Evolutionary conservation across 1,139 yeast genomes (phyloP), one percentile per base, ranked within the genome.

Genomic region (Kurtzmaniella quercitrusa): DNA sequence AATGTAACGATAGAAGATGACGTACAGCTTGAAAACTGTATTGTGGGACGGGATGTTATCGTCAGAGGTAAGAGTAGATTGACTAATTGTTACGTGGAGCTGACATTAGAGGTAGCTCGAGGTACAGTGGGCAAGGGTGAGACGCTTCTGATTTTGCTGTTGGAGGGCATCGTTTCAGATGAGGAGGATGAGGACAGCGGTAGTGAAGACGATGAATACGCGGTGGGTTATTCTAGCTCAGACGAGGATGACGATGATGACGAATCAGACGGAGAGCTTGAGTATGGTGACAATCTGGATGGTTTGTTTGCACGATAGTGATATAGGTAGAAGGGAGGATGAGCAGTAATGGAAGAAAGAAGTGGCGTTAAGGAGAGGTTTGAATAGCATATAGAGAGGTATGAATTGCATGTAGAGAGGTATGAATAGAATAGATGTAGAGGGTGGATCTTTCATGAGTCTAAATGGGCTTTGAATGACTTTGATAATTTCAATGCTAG

Each of bases 21-120:
- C 51, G 85, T 78, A n/a, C 80, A 73, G 42, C 68, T 94, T 50
- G 98, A 94, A 62, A 93, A 91, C 65, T 90, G 96, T 64, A 82
- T 93, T 23, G 69, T 94, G 47, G 98, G 98, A 19, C 70, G 73
- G 40, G 70, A 72, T 41, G 93, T 82, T 1, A 66, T 68, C 15
- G 74, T 94, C 38, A 82, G 79, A 25, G 56, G 70, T 46, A 85
- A 83, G 59, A 67, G 77, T 39, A 79, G 75, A 56, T 73, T 89
- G 52, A 79, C 81, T 11, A 84, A 85, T 53, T 90, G 96, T 70
- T 83, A 88, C 50, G 84, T 93, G 25, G 98, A 91, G 61, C 88
- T 95, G 12, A 73, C 81, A 1, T 87, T 83, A 57, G 75, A 72
- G 31, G 90, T 91, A 21, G 69, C 76, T 2, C 68, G 73, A 46